Evolutionary conservation across 192 early-diverging fungal genomes (phyloP), one percentile per base, ranked within the genome.

Genomic region (Coemansia sp.): DNA sequence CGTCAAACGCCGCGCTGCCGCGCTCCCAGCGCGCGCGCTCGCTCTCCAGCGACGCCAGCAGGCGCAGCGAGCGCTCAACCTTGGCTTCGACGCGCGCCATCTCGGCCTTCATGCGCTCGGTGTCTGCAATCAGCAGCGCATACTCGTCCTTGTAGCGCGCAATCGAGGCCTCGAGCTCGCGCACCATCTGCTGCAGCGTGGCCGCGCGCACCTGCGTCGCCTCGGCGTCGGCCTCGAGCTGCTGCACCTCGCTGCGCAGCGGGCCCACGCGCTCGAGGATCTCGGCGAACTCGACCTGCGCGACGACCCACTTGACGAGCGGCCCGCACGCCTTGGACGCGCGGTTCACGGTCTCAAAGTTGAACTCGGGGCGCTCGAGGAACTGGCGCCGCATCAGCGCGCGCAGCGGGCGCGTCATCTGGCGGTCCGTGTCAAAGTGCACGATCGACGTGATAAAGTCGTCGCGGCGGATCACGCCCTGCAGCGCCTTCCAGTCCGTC

Each of bases 281-380:
- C 50, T 91, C 87, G 12, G 91, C 85, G 59, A 87, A 99, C 46
- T 85, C 87, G 12, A 98, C 94, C 81, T 98, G 98, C 25, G 98
- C 98, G 58, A 90, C 86, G 0, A 93, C 98, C 98, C 98, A 99
- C 75, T 95, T 88, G 22, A 94, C 93, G 29, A 99, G 77, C 23
- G 98, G 98, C 7, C 98, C 98, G 77, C 98, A 99, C 4, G 98
- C 98, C 71, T 93, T 96, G 69, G 88, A 90, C 16, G 98, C 98
- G 54, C 92, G 89, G 72, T 94, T 97, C n/a, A 99, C 94, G 2
- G 79, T 76, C 63, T 99, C 98, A 70, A 92, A 98, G 71, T 92
- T 94, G 67, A 87, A 99, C 59, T 83, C 85, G 40, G 95, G 90
- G 45, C 95, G 87, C 59, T 67, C 83, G 32, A 99, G 65, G 72